phyloP scores from a whole-genome alignment of 768 basidiomycete species.

The Trametes maxima region DNA sequence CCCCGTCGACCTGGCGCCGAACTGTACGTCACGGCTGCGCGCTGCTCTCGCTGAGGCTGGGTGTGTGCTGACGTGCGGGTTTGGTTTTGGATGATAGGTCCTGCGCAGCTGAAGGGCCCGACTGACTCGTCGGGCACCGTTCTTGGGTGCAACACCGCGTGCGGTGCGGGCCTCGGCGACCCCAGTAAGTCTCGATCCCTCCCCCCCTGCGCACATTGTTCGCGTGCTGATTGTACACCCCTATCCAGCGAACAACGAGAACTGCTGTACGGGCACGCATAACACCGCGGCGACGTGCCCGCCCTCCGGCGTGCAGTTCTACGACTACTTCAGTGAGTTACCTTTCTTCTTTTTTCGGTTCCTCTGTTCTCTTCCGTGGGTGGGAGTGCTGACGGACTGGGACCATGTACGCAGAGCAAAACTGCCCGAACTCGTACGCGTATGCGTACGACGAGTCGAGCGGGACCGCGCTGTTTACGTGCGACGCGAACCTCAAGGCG shows the following conservation, averaged over 20 bases:
- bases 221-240: slow-evolving; percentile 13
- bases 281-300: slow-evolving; percentile 59
- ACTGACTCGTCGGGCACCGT: slow-evolving; percentile 38
- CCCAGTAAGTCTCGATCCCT: slow-evolving; percentile 26
- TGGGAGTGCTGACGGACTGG: neutral
- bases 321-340: slow-evolving; percentile 52
- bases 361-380: neutral
- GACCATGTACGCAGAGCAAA: slow-evolving; percentile 37
- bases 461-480: slow-evolving; percentile 50
- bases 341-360: neutral
- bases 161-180: slow-evolving; percentile 43
- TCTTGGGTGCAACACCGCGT: slow-evolving; percentile 49
- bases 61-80: neutral
- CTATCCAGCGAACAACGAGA: slow-evolving; percentile 52
- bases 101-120: slow-evolving; percentile 36
- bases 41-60: neutral
- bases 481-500: slow-evolving; percentile 37
- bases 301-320: slow-evolving; percentile 44
- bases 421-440: slow-evolving; percentile 50
- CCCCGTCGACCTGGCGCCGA: slow-evolving; percentile 39
- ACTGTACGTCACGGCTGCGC: slow-evolving; percentile 34
- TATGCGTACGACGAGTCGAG: slow-evolving; percentile 55
- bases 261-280: slow-evolving; percentile 65
- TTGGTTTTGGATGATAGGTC: slow-evolving; percentile 30
- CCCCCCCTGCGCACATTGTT: neutral